A percentile compares a stretch with the other conserved stretches of the same genome.
Conservation (phyloP, 129 eudicot genomes). For the Glebionis coronaria region DNA sequence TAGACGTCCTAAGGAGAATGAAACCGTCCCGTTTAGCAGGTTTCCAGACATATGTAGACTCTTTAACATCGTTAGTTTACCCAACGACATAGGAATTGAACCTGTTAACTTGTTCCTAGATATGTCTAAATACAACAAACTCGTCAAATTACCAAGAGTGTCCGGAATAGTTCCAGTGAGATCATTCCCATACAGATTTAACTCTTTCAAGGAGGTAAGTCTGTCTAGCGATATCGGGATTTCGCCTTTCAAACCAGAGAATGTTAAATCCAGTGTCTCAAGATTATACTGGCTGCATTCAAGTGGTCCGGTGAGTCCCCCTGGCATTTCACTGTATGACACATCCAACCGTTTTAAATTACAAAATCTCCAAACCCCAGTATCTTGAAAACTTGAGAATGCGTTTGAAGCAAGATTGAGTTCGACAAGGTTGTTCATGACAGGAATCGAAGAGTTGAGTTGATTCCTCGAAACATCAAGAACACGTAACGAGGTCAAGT, state of each 20-base stretch:
- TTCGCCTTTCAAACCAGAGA: constrained; percentile 17
- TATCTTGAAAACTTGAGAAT: constrained; percentile 19
- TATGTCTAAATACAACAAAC: constrained; percentile 22
- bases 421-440: constrained; percentile 12
- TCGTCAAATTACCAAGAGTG: constrained; percentile 17
- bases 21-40: constrained; percentile 27
- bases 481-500: constrained; percentile 27
- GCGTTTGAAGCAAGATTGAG: constrained; percentile 30
- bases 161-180: constrained; percentile 29
- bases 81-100: constrained; percentile 27
- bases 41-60: constrained; percentile 29
- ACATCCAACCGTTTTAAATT: constrained; percentile 18
- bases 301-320: constrained; percentile 10
- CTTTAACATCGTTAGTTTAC: constrained; percentile 12
- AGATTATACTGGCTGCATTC: constrained; percentile 17
- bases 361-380: constrained; percentile 21
- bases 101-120: constrained; percentile 33
- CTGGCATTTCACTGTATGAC: constrained; percentile 14
- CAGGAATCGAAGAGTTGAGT: constrained; percentile 24
- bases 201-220: constrained; percentile 18
- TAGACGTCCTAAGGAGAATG: constrained; percentile 17
- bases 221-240: constrained; percentile 22
- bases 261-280: constrained; percentile 27
- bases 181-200: constrained; percentile 19
- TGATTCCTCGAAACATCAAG: constrained; percentile 33